Evolutionary conservation across 140 eudicot genomes (phyloP).

Genomic region (Senecio squalidus): DNA sequence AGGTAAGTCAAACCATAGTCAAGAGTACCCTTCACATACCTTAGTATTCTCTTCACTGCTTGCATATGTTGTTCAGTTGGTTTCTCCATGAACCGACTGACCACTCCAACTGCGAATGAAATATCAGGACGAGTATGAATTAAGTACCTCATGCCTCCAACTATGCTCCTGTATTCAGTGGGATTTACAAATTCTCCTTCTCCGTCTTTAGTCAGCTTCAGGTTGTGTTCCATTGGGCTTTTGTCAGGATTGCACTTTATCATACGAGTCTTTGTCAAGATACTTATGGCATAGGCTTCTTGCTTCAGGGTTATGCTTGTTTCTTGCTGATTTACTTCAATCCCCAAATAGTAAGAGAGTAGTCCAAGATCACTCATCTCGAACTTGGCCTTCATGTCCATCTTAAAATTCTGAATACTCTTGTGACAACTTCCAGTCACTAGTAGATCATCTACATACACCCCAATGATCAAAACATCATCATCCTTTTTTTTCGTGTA

Average conservation of each 20-base stretch:
- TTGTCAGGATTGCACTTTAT: neutral
- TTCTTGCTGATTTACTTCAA: neutral
- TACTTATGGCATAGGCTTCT: neutral
- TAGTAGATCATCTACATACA: neutral
- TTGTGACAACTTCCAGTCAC: neutral
- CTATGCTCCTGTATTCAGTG: neutral
- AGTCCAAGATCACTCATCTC: too few species aligned
- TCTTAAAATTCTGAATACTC: neutral
- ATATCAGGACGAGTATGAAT: too few species aligned
- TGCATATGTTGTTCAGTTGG: too few species aligned
- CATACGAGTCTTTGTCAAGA: neutral
- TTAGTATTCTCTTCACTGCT: too few species aligned
- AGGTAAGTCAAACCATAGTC: too few species aligned
- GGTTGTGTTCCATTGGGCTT: neutral
- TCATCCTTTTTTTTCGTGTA: too few species aligned
- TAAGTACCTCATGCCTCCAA: constrained; percentile 6
- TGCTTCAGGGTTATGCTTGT: too few species aligned
- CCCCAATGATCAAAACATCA: neutral
- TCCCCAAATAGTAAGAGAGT: neutral
- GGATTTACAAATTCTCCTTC: neutral
- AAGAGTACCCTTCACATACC: too few species aligned
- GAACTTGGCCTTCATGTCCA: too few species aligned
- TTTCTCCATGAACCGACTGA: too few species aligned
- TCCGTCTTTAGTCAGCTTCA: too few species aligned
- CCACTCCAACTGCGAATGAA: too few species aligned